Evolutionary conservation across 768 basidiomycete species (phyloP).

Genomic region (Leucocoprinus sp.): DNA sequence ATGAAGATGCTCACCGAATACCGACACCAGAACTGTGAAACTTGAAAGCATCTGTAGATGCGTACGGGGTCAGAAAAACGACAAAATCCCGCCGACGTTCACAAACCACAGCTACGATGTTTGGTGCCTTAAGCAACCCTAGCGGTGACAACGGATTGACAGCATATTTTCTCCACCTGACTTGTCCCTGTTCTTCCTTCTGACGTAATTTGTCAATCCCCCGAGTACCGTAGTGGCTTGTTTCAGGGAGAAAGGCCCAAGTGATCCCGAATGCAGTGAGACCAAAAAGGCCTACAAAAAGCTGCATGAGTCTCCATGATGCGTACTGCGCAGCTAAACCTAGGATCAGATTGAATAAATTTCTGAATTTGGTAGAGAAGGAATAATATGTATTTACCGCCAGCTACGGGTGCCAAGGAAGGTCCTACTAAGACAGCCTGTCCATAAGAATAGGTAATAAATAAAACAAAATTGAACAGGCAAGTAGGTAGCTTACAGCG

Average conservation of each 20-base stretch:
- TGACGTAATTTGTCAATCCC: conserved; percentile 41
- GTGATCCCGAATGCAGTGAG: conserved; percentile 33
- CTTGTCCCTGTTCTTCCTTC: conserved; percentile 12
- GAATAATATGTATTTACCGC: conserved; percentile 29
- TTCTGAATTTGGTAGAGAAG: not conserved
- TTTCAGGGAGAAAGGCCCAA: conserved; percentile 51
- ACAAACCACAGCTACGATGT: conserved; percentile 2
- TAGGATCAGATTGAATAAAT: conserved; percentile 12
- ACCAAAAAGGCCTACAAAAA: conserved; percentile 32
- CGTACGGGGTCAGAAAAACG: conserved; percentile 6
- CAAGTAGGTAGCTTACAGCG: conserved; percentile 26
- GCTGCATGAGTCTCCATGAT: conserved; percentile 62
- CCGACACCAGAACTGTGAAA: no score
- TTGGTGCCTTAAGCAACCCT: conserved; percentile 37
- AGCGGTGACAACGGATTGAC: conserved; percentile 55
- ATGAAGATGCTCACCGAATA: no score
- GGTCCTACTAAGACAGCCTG: conserved; percentile 51
- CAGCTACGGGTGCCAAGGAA: conserved; percentile 50
- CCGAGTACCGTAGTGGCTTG: conserved; percentile 49
- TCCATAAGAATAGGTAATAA: not conserved
- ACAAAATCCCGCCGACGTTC: conserved; percentile 6
- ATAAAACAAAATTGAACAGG: not conserved
- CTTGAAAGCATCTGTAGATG: conserved; percentile 14
- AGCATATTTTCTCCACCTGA: conserved; percentile 27
- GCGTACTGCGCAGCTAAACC: conserved; percentile 47